These are phyloP conservation scores for Corymbia calophylla DNA, from an alignment of 441 rosid genomes.

Conservation along the genomic window DNA sequence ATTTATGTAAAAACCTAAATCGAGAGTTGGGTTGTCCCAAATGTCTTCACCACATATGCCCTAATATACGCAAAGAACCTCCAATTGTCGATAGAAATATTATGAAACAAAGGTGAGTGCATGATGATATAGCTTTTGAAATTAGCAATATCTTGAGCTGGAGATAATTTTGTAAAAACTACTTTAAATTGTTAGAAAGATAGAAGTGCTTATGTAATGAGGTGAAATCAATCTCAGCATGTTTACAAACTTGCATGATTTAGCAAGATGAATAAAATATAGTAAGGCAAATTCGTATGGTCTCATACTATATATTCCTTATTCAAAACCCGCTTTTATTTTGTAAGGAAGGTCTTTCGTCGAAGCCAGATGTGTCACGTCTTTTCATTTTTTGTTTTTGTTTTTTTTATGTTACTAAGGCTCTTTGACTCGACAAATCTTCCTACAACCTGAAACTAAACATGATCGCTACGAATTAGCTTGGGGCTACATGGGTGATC, in stretches of 20 bases:
- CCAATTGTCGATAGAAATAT: not conserved
- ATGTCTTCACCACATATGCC: not conserved
- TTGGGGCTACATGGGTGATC: not conserved
- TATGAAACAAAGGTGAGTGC: not conserved
- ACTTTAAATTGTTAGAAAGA: not conserved
- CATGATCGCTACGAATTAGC: not conserved
- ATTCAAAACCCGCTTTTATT: not conserved
- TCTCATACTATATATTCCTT: not conserved
- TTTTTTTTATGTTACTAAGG: not conserved
- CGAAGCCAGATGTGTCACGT: not conserved
- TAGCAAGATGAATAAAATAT: not conserved
- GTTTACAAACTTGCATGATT: not conserved
- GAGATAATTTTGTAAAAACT: not conserved
- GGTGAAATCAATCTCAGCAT: not conserved
- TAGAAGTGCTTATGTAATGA: not conserved
- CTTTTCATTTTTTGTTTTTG: accelerated
- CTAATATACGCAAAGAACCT: not conserved
- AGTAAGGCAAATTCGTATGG: not conserved
- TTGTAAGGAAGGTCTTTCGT: not conserved
- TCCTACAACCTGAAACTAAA: not conserved
- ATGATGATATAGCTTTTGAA: not conserved
- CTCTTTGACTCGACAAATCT: not conserved
- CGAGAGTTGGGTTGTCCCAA: not conserved
- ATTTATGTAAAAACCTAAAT: not conserved
- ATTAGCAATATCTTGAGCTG: not conserved